phyloP scores from a whole-genome alignment of 2,329 filamentous ascomycete species.

The Curvularia spicifera region DNA sequence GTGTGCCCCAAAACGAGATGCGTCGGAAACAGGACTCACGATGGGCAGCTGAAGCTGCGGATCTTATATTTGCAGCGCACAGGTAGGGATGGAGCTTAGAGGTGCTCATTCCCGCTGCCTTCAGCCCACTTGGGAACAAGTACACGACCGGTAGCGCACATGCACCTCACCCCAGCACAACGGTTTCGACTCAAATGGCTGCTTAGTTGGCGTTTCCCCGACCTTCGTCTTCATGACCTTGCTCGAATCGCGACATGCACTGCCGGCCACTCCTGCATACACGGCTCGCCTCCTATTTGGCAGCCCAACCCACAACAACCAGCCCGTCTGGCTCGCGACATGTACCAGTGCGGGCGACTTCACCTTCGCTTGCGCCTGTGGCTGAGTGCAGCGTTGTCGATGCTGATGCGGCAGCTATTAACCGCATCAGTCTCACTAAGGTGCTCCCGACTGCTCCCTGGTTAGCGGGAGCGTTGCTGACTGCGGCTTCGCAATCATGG shows the following conservation, averaged over 20 bases:
- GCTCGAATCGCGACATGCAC: not conserved
- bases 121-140: slow-evolving; percentile 15
- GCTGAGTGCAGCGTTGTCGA: not conserved
- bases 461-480: slow-evolving; percentile 10
- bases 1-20: not conserved
- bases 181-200: slow-evolving; percentile 10
- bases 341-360: not conserved
- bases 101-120: slow-evolving; percentile 22
- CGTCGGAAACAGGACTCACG: not conserved
- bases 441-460: slow-evolving; percentile 12
- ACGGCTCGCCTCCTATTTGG: not conserved
- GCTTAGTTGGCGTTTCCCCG: slow-evolving; percentile 9
- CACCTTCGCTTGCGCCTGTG: not conserved
- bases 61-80: slow-evolving; percentile 21
- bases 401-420: slow-evolving; percentile 19
- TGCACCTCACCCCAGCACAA: slow-evolving; percentile 21
- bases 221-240: not conserved
- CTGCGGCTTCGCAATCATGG: slow-evolving; percentile 9
- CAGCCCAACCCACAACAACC: not conserved
- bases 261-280: slow-evolving; percentile 11
- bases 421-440: not conserved
- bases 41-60: slow-evolving; percentile 22
- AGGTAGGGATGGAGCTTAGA: slow-evolving; percentile 19
- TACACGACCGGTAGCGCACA: slow-evolving; percentile 21
- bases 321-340: no score